phyloP scores from a whole-genome alignment of 345 rosid genomes.

The Salix dunnii region DNA sequence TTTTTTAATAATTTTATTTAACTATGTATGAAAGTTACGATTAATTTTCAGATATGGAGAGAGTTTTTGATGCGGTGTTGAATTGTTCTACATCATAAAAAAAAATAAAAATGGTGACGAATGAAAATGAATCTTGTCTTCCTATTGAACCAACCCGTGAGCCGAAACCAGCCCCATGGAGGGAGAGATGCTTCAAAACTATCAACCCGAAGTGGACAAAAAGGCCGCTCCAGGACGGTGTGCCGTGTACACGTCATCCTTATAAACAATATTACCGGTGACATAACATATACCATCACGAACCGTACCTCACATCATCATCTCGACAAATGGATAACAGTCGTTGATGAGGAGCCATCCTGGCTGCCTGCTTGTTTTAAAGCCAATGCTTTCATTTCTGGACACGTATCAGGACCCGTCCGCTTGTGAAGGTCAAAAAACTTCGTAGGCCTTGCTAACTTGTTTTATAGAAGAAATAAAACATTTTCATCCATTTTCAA shows the following conservation, averaged over 20 bases:
- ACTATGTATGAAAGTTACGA: too few species aligned
- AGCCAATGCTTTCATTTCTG: neutral
- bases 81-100: neutral
- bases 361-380: slow-evolving; percentile 7
- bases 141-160: too few species aligned
- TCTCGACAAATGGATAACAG: neutral
- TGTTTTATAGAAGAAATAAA: too few species aligned
- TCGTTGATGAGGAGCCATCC: neutral
- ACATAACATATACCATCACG: slow-evolving; percentile 4
- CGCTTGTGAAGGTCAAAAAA: too few species aligned
- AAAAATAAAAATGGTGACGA: neutral
- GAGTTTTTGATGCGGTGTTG: too few species aligned
- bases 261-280: neutral
- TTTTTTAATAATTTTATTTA: too few species aligned
- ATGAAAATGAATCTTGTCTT: neutral
- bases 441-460: too few species aligned
- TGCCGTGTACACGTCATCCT: slow-evolving; percentile 20
- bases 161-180: neutral
- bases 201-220: neutral
- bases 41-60: too few species aligned
- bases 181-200: neutral
- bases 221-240: slow-evolving; percentile 24
- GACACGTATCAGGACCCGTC: neutral
- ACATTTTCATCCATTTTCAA: too few species aligned
- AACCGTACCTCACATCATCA: neutral